phyloP scores from a whole-genome alignment of 1,139 yeast species.

The Pichia inconspicua region DNA sequence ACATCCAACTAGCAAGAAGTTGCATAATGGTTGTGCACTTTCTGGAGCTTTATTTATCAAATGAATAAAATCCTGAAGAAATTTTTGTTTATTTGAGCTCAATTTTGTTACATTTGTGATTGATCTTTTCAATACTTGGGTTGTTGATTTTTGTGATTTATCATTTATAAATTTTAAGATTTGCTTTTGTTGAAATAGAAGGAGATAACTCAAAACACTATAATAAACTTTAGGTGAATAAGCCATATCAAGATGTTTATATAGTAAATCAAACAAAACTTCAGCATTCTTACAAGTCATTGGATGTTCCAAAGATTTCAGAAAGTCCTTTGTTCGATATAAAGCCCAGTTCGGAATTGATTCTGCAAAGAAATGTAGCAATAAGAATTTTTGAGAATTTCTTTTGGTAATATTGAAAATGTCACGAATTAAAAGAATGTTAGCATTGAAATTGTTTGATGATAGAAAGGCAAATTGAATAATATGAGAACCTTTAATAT shows the following conservation, averaged over 20 bases:
- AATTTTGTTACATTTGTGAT: constrained; percentile 13
- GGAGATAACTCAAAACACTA: constrained; percentile 20
- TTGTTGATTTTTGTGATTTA: constrained; percentile 16
- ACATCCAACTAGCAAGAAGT: constrained; percentile 31
- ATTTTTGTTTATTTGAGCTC: constrained; percentile 20
- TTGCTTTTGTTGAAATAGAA: constrained; percentile 21
- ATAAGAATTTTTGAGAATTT: constrained; percentile 46
- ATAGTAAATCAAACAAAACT: constrained; percentile 21
- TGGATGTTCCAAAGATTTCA: constrained; percentile 15
- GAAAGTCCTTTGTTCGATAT: constrained; percentile 45
- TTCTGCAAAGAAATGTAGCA: constrained; percentile 43
- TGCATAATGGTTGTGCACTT: constrained; percentile 26
- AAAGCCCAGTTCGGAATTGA: constrained; percentile 48
- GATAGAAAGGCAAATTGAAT: constrained; percentile 44
- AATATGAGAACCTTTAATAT: constrained; percentile 44
- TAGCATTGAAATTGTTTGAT: constrained; percentile 31
- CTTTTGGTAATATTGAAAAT: constrained; percentile 38
- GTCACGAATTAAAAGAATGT: constrained; percentile 35
- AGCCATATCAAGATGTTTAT: constrained; percentile 21
- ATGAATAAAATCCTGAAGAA: constrained; percentile 20
- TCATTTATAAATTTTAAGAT: constrained; percentile 19
- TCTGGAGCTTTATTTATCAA: constrained; percentile 20
- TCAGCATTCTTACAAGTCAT: constrained; percentile 16
- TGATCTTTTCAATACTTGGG: constrained; percentile 21
- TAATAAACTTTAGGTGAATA: constrained; percentile 18